Evolutionary conservation across 805 yeast genomes (phyloP).

Genomic region (Ogataea ramenticola): DNA sequence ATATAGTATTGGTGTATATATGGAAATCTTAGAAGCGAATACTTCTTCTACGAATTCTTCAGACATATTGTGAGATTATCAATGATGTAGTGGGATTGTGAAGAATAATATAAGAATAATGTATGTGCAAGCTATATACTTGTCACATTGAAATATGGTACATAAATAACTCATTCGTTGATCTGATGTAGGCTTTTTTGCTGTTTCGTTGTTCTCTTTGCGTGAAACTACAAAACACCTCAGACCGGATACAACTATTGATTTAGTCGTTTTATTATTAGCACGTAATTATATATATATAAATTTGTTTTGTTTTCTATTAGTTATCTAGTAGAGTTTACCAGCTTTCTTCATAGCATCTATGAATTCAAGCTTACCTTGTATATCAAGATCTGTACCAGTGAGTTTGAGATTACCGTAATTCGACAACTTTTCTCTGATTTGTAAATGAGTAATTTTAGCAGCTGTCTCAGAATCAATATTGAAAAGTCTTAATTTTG

Average conservation of each 20-base stretch:
- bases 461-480: conserved; percentile 1
- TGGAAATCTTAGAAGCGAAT: conserved; percentile 34
- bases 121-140: neutral
- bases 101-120: no score
- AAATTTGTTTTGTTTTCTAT: no score
- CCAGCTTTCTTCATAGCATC: conserved; percentile 15
- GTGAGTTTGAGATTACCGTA: conserved; percentile 44
- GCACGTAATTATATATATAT: no score
- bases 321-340: neutral
- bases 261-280: no score
- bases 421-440: conserved; percentile 26
- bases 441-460: neutral
- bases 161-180: neutral
- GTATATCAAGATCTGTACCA: conserved; percentile 34
- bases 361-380: conserved; percentile 38
- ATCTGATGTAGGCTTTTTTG: no score
- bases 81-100: neutral
- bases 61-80: neutral
- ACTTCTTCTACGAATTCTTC: conserved; percentile 1
- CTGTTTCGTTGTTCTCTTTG: no score
- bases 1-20: conserved; percentile 70
- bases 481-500: conserved; percentile 17
- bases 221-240: no score
- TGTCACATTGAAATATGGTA: neutral
- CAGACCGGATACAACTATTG: no score